Conservation (phyloP, 306 rosid genomes). For the Prinsepia uniflora region DNA sequence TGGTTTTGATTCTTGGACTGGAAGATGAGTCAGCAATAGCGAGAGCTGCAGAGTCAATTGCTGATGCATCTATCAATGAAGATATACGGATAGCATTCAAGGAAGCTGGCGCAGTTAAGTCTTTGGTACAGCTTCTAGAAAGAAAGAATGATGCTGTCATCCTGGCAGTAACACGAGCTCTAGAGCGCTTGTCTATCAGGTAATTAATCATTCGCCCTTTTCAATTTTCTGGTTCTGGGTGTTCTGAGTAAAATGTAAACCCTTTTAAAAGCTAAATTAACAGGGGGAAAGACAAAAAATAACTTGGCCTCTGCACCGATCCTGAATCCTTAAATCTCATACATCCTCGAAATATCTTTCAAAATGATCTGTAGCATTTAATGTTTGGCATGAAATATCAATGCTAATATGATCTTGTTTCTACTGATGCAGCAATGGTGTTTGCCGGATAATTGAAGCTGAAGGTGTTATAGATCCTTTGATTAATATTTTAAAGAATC, state of each 20-base stretch:
- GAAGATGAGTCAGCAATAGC: slow-evolving; percentile 53
- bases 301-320: not conserved
- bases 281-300: not conserved
- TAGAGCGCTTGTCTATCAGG: slow-evolving; percentile 80
- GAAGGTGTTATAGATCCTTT: slow-evolving; percentile 64
- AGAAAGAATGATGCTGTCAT: slow-evolving; percentile 39
- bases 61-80: slow-evolving; percentile 74
- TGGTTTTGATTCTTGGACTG: slow-evolving; percentile 69
- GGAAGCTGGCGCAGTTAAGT: slow-evolving; percentile 85
- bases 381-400: not conserved
- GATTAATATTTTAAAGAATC: slow-evolving; percentile 45
- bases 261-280: not conserved
- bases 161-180: slow-evolving; percentile 54
- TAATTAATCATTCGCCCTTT: slow-evolving; percentile 22
- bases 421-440: slow-evolving; percentile 55
- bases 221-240: slow-evolving; percentile 5
- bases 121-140: slow-evolving; percentile 55
- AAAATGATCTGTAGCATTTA: not conserved
- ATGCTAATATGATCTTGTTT: slow-evolving; percentile 10
- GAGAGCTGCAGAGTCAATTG: slow-evolving; percentile 68
- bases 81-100: slow-evolving; percentile 72
- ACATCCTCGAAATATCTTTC: not conserved
- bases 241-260: not conserved
- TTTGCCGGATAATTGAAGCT: slow-evolving; percentile 65
- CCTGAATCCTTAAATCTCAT: no score